Base-by-base conservation (phyloP, 805 yeast species). In the Yarrowia sp. region DNA sequence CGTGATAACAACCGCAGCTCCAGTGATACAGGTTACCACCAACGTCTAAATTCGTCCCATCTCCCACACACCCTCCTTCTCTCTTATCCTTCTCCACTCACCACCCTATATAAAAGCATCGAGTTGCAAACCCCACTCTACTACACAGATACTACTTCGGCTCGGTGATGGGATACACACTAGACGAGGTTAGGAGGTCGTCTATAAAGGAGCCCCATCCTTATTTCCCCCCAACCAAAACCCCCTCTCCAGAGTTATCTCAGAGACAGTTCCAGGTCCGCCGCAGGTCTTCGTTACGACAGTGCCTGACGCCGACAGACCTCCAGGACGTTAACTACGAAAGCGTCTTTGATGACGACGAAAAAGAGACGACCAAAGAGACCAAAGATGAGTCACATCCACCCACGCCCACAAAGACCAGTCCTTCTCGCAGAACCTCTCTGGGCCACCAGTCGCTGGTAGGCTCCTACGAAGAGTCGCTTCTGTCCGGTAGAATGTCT, bases 391-490 rank as follows among this genome's bases (percentile, higher is more conserved):
- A 42, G 50, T 33, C 64, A 33, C 39, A 33, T 19, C 34, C 64
- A 10, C 38, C 49, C 17, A 30, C 64, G 2, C 50, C 49, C 17
- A 13, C 39, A 2, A 42, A 58, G 19, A 36, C 50, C 36, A 42
- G 50, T n/a, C 39, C 60, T 2, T 30, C 64, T 14, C 64, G 50
- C 14, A 58, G 64, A 58, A 58, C 64, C 12, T 58, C 64, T 6
- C 33, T 58, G 9, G 64, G 50, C 24, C 64, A 58, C 50, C 72
- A 69, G 64, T 67, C 76, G 5, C 68, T 76, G 36, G 74, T 74
- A 19, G 79, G 79, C 15, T 75, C 79, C 9, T 76, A 75, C 61
- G 79, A 76, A 52, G 79, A 76, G 70, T 72, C 76, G 14, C 68
- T 76, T 56, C 68, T 76, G 13, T 72, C 73, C 1, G 74, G 71